Percentiles rank a stretch among this genome's conserved stretches.
phyloP scores from a whole-genome alignment of 768 basidiomycete species.

The Scleroderma bovista region DNA sequence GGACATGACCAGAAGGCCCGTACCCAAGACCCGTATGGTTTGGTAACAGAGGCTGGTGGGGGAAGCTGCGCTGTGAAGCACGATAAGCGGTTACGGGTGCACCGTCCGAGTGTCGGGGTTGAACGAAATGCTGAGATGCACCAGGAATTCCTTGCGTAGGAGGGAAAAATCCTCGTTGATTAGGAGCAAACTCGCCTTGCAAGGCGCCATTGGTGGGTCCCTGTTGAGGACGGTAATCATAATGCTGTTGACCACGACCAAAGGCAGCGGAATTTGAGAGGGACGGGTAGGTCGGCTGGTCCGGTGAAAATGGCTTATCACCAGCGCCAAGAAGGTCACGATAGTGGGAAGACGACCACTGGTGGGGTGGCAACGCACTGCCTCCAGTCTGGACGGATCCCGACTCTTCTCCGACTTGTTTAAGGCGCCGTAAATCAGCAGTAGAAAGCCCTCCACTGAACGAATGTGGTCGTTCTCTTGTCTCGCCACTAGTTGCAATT shows the following conservation, averaged over 20 bases:
- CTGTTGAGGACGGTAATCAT: conserved; percentile 44
- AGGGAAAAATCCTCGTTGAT: conserved; percentile 51
- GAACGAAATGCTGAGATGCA: conserved; percentile 42
- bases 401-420: conserved; percentile 53
- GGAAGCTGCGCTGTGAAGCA: conserved; percentile 52
- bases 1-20: conserved; percentile 47
- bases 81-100: conserved; percentile 51
- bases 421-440: conserved; percentile 70
- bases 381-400: conserved; percentile 27
- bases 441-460: conserved; percentile 74
- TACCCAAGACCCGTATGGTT: conserved; percentile 52
- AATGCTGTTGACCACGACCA: conserved; percentile 49
- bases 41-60: conserved; percentile 50
- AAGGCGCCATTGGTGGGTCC: conserved; percentile 16
- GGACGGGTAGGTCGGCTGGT: conserved; percentile 61
- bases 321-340: conserved; percentile 36
- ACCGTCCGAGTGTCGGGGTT: conserved; percentile 47
- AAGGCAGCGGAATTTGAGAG: conserved; percentile 43
- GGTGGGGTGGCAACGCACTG: conserved; percentile 37
- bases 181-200: conserved; percentile 51
- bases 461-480: conserved; percentile 75
- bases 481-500: conserved; percentile 45
- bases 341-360: conserved; percentile 47
- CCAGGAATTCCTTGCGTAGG: conserved; percentile 37
- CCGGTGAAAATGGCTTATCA: conserved; percentile 39